Evolutionary conservation across 352 stramenopile species (phyloP).

Genomic region (Albugo laibachii): DNA sequence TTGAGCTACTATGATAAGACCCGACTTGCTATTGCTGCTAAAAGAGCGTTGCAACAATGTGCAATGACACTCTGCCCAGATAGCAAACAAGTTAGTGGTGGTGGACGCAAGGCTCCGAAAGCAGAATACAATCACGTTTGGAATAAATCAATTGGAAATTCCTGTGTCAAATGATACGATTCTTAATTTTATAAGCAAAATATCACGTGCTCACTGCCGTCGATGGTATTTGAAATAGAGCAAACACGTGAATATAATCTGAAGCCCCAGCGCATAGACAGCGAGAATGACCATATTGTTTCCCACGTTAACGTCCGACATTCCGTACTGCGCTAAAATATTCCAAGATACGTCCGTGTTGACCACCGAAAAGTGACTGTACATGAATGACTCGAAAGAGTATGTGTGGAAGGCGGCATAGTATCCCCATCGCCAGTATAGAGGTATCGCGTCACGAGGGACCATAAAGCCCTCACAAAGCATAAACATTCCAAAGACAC

Average conservation of each 20-base stretch:
- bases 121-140: too few species aligned
- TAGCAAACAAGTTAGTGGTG: too few species aligned
- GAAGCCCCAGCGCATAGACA: constrained; percentile 21
- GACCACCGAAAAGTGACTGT: constrained; percentile 37
- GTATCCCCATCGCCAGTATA: constrained; percentile 68
- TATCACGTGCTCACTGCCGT: too few species aligned
- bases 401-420: constrained; percentile 80
- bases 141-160: too few species aligned
- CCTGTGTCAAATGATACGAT: too few species aligned
- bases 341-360: constrained; percentile 4
- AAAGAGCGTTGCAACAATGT: too few species aligned
- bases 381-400: constrained; percentile 73
- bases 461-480: constrained; percentile 79
- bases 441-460: constrained; percentile 28
- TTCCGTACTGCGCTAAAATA: constrained; percentile 25
- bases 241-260: constrained; percentile 24
- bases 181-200: too few species aligned
- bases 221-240: constrained; percentile 2
- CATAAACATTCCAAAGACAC: constrained; percentile 77
- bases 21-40: too few species aligned
- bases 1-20: too few species aligned
- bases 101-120: too few species aligned
- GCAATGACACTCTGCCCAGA: too few species aligned
- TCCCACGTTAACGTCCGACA: constrained; percentile 28
- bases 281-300: constrained; percentile 37